A percentile compares a stretch with the other conserved stretches of the same genome.
Conservation (phyloP, 225 moss, liverwort and hornwort species). For the Pleurozium schreberi region DNA sequence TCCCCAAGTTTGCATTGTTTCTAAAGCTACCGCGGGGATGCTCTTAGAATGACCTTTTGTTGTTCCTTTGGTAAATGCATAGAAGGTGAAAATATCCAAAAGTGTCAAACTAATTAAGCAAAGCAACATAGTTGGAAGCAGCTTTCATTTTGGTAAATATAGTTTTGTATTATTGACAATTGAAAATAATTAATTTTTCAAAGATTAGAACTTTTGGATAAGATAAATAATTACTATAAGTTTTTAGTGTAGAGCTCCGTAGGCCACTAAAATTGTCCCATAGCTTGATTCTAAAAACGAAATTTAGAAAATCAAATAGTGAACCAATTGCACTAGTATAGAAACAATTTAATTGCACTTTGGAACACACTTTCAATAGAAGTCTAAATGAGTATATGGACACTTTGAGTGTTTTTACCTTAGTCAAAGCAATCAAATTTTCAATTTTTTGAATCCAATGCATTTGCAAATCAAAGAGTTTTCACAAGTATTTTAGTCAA, state of each 20-base stretch:
- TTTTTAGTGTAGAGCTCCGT: neutral
- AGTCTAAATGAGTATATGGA: neutral
- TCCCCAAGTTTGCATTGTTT: too few species aligned
- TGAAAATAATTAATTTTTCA: neutral
- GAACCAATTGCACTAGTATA: neutral
- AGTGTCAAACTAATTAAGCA: fast-evolving
- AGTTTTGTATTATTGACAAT: neutral
- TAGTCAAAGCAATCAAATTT: neutral
- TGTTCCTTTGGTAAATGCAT: fast-evolving
- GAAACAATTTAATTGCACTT: fast-evolving
- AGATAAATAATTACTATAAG: neutral
- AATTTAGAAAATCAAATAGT: fast-evolving
- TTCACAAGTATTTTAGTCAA: neutral
- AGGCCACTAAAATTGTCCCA: fast-evolving
- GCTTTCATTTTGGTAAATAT: fast-evolving
- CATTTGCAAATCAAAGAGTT: neutral
- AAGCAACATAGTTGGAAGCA: fast-evolving
- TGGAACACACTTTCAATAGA: neutral
- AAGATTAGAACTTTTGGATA: neutral
- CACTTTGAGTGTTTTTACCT: neutral
- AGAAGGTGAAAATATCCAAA: neutral
- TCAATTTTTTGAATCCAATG: neutral
- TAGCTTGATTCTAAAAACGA: neutral
- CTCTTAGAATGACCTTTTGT: too few species aligned
- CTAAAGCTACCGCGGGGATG: too few species aligned